Evolutionary conservation across 2,329 filamentous ascomycete species (phyloP), one percentile per base, ranked within the genome.

Genomic region (Chaetothyriales sp.): DNA sequence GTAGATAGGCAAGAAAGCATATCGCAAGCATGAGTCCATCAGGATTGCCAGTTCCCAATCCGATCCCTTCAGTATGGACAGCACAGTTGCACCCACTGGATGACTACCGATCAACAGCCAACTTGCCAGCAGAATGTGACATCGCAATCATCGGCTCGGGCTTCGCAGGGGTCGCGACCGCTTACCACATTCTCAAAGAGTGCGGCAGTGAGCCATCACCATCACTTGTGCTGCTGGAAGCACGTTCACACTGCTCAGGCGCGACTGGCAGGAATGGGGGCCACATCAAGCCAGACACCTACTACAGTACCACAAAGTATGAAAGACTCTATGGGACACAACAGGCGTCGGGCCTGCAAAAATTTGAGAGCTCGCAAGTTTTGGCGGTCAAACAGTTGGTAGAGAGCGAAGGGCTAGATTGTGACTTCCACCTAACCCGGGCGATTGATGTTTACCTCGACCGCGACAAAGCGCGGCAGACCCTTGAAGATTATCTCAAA

Each of bases 141-240:
- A 67, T 77, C 48, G 65, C 70, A 15, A 69, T 77, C 40, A 66
- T 76, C 7, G 74, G 73, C 0, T 68, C 70, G 13, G 74, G 74
- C 0, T 73, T 69, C 50, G 65, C 73, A 4, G 74, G 74, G 2
- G 67, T 69, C 0, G 66, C 68, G 1, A 66, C 70, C 4, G 69
- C 69, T 0, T 72, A 73, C 45, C 69, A 76, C 53, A 65, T 72
- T 4, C 54, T 69, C 10, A 63, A 62, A 1, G n/a, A n/a, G n/a
- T n/a, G n/a, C n/a, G 49, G 54, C 13, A 50, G 47, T 18, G 55
- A 60, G 20, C 47, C 54, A 37, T 52, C 58, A 4, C 62, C 62
- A 4, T 66, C 64, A 0, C 65, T 70, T n/a, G 55, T 66, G 0
- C 65, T 72, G 25, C 57, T 72, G 0, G 70, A 72, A 52, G 69